Conservation (phyloP, 352 stramenopile species). For the Phytophthora multivora region DNA sequence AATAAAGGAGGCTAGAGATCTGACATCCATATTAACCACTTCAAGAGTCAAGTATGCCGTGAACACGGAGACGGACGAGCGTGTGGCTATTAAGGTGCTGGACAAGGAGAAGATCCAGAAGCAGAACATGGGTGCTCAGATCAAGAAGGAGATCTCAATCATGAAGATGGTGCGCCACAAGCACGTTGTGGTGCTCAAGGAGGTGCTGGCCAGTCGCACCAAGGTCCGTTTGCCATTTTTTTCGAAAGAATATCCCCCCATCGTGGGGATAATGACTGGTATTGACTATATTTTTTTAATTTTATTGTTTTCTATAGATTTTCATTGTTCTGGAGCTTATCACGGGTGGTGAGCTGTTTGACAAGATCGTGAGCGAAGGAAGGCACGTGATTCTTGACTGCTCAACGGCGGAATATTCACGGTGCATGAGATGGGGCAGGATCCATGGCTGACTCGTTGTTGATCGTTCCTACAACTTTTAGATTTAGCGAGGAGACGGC, state of each 20-base stretch:
- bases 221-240: slow-evolving; percentile 73
- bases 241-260: too few species aligned
- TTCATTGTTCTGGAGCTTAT: slow-evolving; percentile 96
- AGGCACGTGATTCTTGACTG: slow-evolving; percentile 36
- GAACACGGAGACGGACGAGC: slow-evolving; percentile 95
- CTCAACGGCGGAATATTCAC: neutral
- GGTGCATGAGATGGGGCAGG: slow-evolving; percentile 17
- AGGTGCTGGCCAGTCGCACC: slow-evolving; percentile 93
- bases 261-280: neutral
- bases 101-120: slow-evolving; percentile 99
- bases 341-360: slow-evolving; percentile 91
- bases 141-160: slow-evolving; percentile 99
- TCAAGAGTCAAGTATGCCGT: slow-evolving; percentile 94
- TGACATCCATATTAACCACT: neutral
- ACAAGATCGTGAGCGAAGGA: slow-evolving; percentile 97
- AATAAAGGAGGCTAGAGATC: neutral
- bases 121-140: slow-evolving; percentile 97
- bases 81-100: slow-evolving; percentile 97
- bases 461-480: slow-evolving; percentile 6
- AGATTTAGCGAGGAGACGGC: slow-evolving; percentile 96
- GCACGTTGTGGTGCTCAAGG: slow-evolving; percentile 87
- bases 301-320: slow-evolving; percentile 73
- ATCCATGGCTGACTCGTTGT: slow-evolving; percentile 27
- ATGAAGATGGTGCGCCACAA: slow-evolving; percentile 97
- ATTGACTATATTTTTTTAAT: neutral